phyloP scores from a whole-genome alignment of 1,139 yeast species.

The Waltiozyma solani region DNA sequence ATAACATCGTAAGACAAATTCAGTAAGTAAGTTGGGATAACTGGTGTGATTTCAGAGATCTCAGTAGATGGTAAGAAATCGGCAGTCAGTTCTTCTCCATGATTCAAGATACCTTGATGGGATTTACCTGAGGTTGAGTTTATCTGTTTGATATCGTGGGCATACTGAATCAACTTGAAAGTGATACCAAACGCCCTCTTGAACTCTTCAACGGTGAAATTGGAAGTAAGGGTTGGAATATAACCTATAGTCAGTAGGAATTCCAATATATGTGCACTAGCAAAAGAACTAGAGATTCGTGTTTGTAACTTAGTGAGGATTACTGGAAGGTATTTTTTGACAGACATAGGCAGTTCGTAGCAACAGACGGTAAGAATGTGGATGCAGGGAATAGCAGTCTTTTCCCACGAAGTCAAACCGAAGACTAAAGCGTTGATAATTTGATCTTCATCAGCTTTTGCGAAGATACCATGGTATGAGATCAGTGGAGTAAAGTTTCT shows the following conservation, averaged over 20 bases:
- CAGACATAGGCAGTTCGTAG: constrained; percentile 67
- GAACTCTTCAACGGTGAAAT: constrained; percentile 69
- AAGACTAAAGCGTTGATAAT: constrained; percentile 53
- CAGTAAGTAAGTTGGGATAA: constrained; percentile 48
- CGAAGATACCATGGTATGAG: constrained; percentile 51
- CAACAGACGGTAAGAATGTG: constrained; percentile 72
- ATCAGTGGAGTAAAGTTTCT: constrained; percentile 57
- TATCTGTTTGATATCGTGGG: constrained; percentile 38
- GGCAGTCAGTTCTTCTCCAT: constrained; percentile 34
- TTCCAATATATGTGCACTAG: constrained; percentile 70
- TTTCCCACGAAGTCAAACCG: constrained; percentile 69
- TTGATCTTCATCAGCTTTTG: constrained; percentile 58
- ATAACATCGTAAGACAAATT: constrained; percentile 62
- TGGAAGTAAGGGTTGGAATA: constrained; percentile 57
- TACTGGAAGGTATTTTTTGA: constrained; percentile 56
- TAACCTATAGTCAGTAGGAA: constrained; percentile 58
- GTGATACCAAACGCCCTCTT: constrained; percentile 78
- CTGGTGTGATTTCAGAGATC: constrained; percentile 32
- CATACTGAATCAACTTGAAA: constrained; percentile 67
- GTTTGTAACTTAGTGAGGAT: constrained; percentile 65
- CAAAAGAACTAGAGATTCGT: constrained; percentile 57
- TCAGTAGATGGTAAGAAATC: constrained; percentile 41
- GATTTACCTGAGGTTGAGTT: constrained; percentile 6
- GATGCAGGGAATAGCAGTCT: constrained; percentile 68
- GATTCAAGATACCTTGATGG: constrained; percentile 20